These are phyloP conservation scores for Penicillium rolfsii DNA, from an alignment of 2,329 filamentous ascomycete genomes.

Conservation along the genomic window DNA sequence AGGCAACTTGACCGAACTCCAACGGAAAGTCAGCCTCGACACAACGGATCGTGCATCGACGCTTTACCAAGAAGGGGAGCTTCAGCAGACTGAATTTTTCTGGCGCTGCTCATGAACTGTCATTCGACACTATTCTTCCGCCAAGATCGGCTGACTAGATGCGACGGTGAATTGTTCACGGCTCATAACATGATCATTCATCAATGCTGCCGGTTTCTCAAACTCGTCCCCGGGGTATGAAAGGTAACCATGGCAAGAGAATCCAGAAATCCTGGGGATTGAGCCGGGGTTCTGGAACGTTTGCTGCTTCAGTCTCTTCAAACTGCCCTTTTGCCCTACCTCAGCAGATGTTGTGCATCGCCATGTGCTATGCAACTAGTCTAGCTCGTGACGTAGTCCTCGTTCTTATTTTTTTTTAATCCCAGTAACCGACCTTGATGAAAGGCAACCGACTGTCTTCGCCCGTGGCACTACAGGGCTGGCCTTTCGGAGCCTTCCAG, in stretches of 20 bases:
- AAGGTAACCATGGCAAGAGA: neutral
- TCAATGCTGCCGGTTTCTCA: neutral
- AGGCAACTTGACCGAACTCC: slow-evolving; percentile 22
- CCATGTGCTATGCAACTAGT: neutral
- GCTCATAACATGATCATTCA: neutral
- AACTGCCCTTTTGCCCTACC: neutral
- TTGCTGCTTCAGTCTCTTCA: neutral
- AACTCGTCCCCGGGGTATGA: neutral
- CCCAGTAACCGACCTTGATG: neutral
- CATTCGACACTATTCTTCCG: neutral
- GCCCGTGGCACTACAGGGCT: neutral
- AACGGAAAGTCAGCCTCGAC: slow-evolving; percentile 18
- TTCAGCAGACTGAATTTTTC: slow-evolving; percentile 37
- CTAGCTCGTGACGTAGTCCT: neutral
- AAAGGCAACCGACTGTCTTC: neutral
- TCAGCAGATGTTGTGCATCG: neutral
- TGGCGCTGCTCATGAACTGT: slow-evolving; percentile 2
- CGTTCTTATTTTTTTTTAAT: neutral
- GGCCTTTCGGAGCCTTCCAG: neutral
- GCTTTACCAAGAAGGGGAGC: slow-evolving; percentile 42
- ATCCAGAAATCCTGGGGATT: neutral
- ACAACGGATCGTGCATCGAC: slow-evolving; percentile 18
- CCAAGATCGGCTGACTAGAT: neutral
- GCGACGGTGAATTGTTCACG: neutral
- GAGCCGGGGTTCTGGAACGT: neutral